Percentiles rank a stretch among this genome's conserved stretches.
phyloP scores from a whole-genome alignment of 495 filamentous ascomycete species.

The Letharia lupina region DNA sequence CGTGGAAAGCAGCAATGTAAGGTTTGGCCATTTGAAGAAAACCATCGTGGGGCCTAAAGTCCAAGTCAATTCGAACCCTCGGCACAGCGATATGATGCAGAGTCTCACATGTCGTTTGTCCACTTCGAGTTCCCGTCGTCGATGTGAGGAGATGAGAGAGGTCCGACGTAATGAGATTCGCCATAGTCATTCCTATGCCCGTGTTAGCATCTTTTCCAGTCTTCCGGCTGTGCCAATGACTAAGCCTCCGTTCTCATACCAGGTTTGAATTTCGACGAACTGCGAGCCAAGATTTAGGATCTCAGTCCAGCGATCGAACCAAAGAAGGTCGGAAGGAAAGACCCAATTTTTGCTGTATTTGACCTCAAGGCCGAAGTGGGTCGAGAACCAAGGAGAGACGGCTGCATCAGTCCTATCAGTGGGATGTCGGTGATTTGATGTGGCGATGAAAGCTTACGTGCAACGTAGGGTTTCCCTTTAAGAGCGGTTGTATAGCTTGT shows the following conservation, averaged over 20 bases:
- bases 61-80: conserved; percentile 28
- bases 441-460: conserved; percentile 7
- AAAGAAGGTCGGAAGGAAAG: conserved; percentile 60
- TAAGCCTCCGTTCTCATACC: conserved; percentile 30
- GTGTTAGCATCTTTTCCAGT: not conserved
- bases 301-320: conserved; percentile 68
- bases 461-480: conserved; percentile 38
- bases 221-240: conserved; percentile 15
- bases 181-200: conserved; percentile 66
- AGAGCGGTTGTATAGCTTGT: conserved; percentile 42
- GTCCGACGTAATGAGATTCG: conserved; percentile 67
- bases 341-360: conserved; percentile 62
- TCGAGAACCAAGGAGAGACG: conserved; percentile 19
- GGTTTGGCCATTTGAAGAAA: conserved; percentile 53
- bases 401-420: conserved; percentile 5
- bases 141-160: conserved; percentile 43
- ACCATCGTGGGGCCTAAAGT: conserved; percentile 42
- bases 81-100: conserved; percentile 30
- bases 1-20: conserved; percentile 57
- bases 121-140: conserved; percentile 55
- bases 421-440: not conserved
- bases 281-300: conserved; percentile 54
- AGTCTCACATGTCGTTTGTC: conserved; percentile 50
- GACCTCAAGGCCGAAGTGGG: conserved; percentile 44
- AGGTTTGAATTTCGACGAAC: conserved; percentile 47